Percentiles rank a stretch among this genome's conserved stretches.
Evolutionary conservation across 345 rosid genomes (phyloP).

Genomic region (Arabis alpina): DNA sequence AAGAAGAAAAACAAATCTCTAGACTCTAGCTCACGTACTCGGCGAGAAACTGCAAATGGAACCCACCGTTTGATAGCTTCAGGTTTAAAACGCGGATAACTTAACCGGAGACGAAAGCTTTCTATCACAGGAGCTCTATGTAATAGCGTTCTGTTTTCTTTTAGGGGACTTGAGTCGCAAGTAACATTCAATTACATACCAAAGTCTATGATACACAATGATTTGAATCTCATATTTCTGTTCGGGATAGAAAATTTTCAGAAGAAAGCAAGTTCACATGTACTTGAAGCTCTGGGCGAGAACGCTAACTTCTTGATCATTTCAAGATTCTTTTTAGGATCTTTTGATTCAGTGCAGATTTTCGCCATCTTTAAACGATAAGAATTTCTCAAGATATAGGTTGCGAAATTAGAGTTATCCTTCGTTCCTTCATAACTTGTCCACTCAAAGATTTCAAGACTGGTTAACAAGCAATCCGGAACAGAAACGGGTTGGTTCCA

Average conservation of each 20-base stretch:
- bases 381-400: constrained; percentile 11
- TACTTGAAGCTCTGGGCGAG: constrained; percentile 5
- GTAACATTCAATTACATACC: no score
- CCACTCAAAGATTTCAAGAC: constrained; percentile 26
- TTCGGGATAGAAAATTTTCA: no score
- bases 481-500: constrained; percentile 12
- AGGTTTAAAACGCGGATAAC: no score
- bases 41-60: no score
- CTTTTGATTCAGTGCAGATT: neutral
- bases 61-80: no score
- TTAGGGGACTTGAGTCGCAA: no score
- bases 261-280: constrained; percentile 4
- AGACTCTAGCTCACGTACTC: neutral
- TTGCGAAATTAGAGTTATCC: constrained; percentile 6
- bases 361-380: neutral
- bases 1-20: neutral
- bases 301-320: constrained; percentile 18
- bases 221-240: no score
- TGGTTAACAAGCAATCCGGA: constrained; percentile 2
- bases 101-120: no score
- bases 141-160: no score
- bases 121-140: no score
- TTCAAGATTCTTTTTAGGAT: constrained; percentile 2
- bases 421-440: neutral
- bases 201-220: no score